Evolutionary conservation across 495 filamentous ascomycete genomes (phyloP), one percentile per base, ranked within the genome.

Genomic region (Pseudomonodictys pantanalensis): DNA sequence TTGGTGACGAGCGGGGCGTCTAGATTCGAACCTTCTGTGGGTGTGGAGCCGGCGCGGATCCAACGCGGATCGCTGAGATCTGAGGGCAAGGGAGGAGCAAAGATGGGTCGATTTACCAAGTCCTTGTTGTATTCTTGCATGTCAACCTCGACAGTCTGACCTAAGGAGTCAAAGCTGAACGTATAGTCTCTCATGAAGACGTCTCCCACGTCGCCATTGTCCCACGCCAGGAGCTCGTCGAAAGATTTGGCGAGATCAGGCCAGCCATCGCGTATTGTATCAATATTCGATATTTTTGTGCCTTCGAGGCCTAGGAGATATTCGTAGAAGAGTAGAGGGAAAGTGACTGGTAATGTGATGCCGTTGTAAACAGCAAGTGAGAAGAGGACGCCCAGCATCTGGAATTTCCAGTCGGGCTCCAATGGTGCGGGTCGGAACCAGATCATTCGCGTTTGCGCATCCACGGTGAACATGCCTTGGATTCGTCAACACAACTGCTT

Each of bases 301-400:
- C 91, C 81, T 44, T 75, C 77, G 7, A 73, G 65, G 1, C 81
- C 84, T 11, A 95, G 79, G 2, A 97, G 78, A 62, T 89, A 89
- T 53, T 83, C 81, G 71, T 98, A 98, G 25, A 97, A 81, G 0
- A 85, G 86, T 46, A 80, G 81, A 5, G 93, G 93, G 59, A 98
- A 91, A 3, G 85, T 95, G 52, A 97, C 77, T 1, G 92, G 92
- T 1, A 98, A 77, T 0, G 90, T 95, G 18, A 96, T 78, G 1
- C 92, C 92, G 62, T 97, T 98, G 73, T 95, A 96, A 18, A 97
- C 79, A n/a, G 93, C 93, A 2, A 98, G 76, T 0, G 87, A 92
- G 56, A 96, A 79, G 42, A 97, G 71, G n/a, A 96, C 69, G 2
- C 93, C 93, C 29, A 96, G 74, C 2, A 97, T 80, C 71, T 98